Evolutionary conservation across 805 yeast genomes (phyloP), one percentile per base, ranked within the genome.

Genomic region (Scheffersomyces amazonensis): DNA sequence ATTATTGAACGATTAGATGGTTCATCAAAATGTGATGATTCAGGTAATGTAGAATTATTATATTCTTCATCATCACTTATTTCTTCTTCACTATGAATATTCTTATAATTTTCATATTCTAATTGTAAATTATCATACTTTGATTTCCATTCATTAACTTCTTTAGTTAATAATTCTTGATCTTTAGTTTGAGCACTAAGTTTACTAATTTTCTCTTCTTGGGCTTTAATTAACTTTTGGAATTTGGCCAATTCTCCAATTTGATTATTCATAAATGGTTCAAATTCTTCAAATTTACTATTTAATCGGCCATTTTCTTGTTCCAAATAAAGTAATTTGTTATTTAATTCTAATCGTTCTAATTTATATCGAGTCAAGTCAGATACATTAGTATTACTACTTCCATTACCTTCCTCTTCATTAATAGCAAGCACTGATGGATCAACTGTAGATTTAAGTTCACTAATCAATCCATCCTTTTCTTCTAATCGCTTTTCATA

Each of bases 191-290:
- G 69, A 3, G 43, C 36, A 13, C 69, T 53, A 46, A 78, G 65
- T 12, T 55, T 52, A 2, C 58, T 62, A 31, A 81, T 69, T 44
- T 68, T 60, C 3, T 56, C 60, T 37, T 75, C 75, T 56, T 80
- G 89, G 5, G 60, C 57, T 46, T 75, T 71, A 20, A 84, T 70
- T 17, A 83, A 52, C 15, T 65, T 60, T 49, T 82, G 83, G 52
- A 84, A 58, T 16, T 69, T 69, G 10, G 69, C 62, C 23, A 81
- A 61, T 39, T 79, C 78, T 8, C 73, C 56, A 39, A 81, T 65
- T 49, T 78, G 78, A 29, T 73, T 68, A 41, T 64, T 64, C 62
- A 81, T 69, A 34, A 80, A 62, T 3, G 79, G 72, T 48, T 80
- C 78, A 37, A 79, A 66, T 21, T 73, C 71, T 1, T 41, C 52